phyloP scores from a whole-genome alignment of 495 filamentous ascomycete genomes.

The Penicillium pulvis region DNA sequence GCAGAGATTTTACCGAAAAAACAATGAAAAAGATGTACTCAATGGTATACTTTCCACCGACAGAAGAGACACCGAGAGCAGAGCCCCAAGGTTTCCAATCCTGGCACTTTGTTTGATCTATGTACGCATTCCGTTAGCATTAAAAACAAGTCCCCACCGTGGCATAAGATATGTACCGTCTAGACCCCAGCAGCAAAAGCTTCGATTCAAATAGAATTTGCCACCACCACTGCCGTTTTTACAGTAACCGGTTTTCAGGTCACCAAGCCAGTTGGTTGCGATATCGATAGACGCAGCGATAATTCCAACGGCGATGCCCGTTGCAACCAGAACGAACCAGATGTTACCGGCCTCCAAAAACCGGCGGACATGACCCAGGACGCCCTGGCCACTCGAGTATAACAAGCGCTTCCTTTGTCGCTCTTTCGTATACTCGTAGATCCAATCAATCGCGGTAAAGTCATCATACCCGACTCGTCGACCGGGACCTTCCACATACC shows the following conservation, averaged over 20 bases:
- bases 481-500: slow-evolving; percentile 90
- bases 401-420: slow-evolving; percentile 80
- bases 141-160: background rate
- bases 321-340: slow-evolving; percentile 82
- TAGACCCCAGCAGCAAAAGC: slow-evolving; percentile 91
- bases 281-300: slow-evolving; percentile 90
- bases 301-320: slow-evolving; percentile 77
- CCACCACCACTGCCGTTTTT: slow-evolving; percentile 71
- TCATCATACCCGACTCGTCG: slow-evolving; percentile 93
- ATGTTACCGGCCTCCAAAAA: slow-evolving; percentile 84
- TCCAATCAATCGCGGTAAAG: slow-evolving; percentile 98
- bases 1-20: slow-evolving; percentile 61
- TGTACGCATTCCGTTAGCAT: slow-evolving; percentile 5
- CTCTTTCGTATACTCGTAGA: slow-evolving; percentile 98
- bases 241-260: slow-evolving; percentile 92
- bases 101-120: slow-evolving; percentile 69
- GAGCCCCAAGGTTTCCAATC: slow-evolving; percentile 86
- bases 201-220: slow-evolving; percentile 84
- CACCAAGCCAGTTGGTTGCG: slow-evolving; percentile 90
- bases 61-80: slow-evolving; percentile 65
- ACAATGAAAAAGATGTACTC: slow-evolving; percentile 85
- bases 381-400: slow-evolving; percentile 65
- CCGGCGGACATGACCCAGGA: slow-evolving; percentile 71
- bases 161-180: slow-evolving; percentile 53
- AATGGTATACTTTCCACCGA: slow-evolving; percentile 71